Percentiles rank a stretch among this genome's conserved stretches.
Evolutionary conservation across 2,329 filamentous ascomycete genomes (phyloP).

Genomic region (Colletotrichum tropicale): DNA sequence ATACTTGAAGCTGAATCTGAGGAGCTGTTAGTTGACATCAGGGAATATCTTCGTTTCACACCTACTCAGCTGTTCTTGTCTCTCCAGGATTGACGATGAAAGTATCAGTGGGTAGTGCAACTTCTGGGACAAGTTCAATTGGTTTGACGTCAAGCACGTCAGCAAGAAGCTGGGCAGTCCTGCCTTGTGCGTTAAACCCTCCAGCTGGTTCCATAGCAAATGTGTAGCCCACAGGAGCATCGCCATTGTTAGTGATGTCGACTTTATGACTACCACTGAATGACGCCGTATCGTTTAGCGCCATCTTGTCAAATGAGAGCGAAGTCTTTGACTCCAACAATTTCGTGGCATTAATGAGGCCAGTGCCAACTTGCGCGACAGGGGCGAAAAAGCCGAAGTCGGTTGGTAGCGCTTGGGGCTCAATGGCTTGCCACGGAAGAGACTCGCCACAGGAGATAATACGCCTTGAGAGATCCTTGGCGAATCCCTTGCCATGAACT

Average conservation of each 20-base stretch:
- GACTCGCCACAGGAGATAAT: slow-evolving; percentile 37
- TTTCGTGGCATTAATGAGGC: slow-evolving; percentile 46
- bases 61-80: background rate
- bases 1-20: slow-evolving; percentile 29
- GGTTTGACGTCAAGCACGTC: slow-evolving; percentile 15
- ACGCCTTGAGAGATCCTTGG: slow-evolving; percentile 29
- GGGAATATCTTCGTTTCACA: background rate
- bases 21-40: background rate
- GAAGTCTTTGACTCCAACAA: slow-evolving; percentile 40
- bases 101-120: background rate
- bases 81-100: slow-evolving; percentile 10
- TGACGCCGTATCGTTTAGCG: slow-evolving; percentile 48
- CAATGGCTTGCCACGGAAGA: slow-evolving; percentile 28
- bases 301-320: slow-evolving; percentile 41
- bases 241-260: slow-evolving; percentile 39
- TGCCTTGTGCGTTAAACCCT: slow-evolving; percentile 38
- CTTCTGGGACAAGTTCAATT: background rate
- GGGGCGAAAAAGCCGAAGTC: slow-evolving; percentile 30
- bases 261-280: slow-evolving; percentile 31
- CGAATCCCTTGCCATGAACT: slow-evolving; percentile 32
- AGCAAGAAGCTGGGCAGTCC: background rate
- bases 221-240: slow-evolving; percentile 35
- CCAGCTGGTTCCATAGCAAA: slow-evolving; percentile 31
- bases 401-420: slow-evolving; percentile 23
- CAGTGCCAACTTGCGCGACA: slow-evolving; percentile 42